phyloP scores from a whole-genome alignment of 2,329 filamentous ascomycete genomes.

The Colletotrichum sp. region DNA sequence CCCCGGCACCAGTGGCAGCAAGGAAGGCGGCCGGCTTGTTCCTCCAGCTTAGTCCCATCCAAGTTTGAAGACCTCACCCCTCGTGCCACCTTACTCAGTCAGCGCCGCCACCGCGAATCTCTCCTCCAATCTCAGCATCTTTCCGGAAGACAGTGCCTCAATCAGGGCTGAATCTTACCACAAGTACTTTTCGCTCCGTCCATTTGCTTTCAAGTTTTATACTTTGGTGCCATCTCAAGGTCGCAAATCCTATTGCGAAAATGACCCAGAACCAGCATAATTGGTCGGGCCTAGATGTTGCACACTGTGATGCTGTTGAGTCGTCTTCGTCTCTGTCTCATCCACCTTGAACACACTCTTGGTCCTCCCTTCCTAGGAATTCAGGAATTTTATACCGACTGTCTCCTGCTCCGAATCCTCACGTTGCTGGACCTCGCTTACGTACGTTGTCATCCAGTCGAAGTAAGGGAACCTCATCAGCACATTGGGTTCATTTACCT shows the following conservation, averaged over 20 bases:
- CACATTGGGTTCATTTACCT: not conserved
- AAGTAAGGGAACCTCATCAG: not conserved
- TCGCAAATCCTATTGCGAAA: not conserved
- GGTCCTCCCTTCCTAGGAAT: not conserved
- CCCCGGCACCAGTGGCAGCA: not conserved
- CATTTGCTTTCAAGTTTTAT: not conserved
- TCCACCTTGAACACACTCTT: not conserved
- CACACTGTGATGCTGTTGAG: not conserved
- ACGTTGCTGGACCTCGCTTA: not conserved
- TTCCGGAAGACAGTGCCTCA: not conserved
- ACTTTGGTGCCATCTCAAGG: not conserved
- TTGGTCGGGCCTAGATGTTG: not conserved
- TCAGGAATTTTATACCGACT: not conserved
- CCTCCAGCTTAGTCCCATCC: not conserved
- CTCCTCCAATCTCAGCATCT: not conserved
- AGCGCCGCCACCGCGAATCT: not conserved
- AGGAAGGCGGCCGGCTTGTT: not conserved
- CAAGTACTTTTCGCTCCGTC: not conserved
- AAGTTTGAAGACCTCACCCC: not conserved
- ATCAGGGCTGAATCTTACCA: not conserved
- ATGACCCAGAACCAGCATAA: not conserved
- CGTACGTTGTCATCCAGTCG: not conserved
- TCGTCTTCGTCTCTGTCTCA: not conserved
- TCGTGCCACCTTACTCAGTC: not conserved
- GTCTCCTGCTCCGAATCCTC: not conserved